phyloP scores from a whole-genome alignment of 2,329 filamentous ascomycete species.

The Parastagonospora nodorum region DNA sequence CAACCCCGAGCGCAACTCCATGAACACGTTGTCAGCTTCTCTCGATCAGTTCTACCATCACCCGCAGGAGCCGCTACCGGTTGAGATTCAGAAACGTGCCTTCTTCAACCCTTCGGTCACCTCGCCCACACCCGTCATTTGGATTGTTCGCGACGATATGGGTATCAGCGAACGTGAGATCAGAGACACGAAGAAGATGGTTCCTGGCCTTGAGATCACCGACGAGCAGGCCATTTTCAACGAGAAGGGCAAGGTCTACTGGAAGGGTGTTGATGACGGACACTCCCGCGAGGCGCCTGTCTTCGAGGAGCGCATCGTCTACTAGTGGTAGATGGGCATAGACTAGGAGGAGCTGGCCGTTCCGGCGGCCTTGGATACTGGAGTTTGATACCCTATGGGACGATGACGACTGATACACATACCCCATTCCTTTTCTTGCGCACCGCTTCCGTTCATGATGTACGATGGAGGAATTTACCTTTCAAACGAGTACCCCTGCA shows the following conservation, averaged over 20 bases:
- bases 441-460: neutral
- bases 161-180: conserved; percentile 52
- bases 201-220: conserved; percentile 47
- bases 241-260: conserved; percentile 52
- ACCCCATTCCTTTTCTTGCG: neutral
- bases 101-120: conserved; percentile 53
- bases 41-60: conserved; percentile 42
- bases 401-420: conserved; percentile 3
- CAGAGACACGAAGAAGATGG: conserved; percentile 45
- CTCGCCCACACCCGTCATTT: conserved; percentile 50
- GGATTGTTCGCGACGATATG: conserved; percentile 53
- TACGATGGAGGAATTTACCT: neutral
- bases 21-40: conserved; percentile 31
- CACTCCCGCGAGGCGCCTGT: conserved; percentile 51
- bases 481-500: neutral
- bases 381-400: conserved; percentile 7
- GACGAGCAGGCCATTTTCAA: conserved; percentile 53
- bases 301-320: conserved; percentile 45
- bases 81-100: conserved; percentile 47
- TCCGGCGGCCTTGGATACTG: neutral
- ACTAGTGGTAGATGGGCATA: conserved; percentile 23
- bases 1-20: conserved; percentile 41
- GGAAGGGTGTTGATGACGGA: conserved; percentile 46
- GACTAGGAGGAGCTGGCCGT: neutral
- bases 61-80: conserved; percentile 36